Percentiles rank a stretch among this genome's conserved stretches.
These are phyloP conservation scores for Populus hybrid DNA, from an alignment of 441 rosid genomes.

Conservation along the genomic window DNA sequence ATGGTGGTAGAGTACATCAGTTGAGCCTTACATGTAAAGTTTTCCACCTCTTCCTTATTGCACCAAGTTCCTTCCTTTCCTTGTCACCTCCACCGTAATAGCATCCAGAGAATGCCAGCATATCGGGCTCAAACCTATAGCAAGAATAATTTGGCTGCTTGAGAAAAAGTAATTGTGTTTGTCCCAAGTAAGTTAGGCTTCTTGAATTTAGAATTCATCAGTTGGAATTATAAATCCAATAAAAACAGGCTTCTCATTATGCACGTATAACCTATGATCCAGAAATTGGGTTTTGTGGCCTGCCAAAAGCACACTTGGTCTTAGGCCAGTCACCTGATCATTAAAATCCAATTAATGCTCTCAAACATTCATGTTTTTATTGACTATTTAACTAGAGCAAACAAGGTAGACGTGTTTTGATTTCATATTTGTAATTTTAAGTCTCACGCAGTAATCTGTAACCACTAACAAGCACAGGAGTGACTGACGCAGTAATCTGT, in stretches of 20 bases:
- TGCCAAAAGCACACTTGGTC: background rate
- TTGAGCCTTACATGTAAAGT: constrained; percentile 71
- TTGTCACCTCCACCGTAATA: constrained; percentile 87
- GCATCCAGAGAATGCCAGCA: constrained; percentile 96
- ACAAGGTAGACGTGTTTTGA: background rate
- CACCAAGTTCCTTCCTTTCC: constrained; percentile 74
- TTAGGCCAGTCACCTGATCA: background rate
- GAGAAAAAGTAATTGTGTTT: too few species aligned
- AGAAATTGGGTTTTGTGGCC: background rate
- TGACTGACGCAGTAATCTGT: background rate
- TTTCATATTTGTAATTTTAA: background rate
- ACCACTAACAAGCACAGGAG: background rate
- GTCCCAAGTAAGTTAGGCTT: background rate
- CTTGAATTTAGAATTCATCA: background rate
- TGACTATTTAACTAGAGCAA: background rate
- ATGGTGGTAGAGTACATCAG: background rate
- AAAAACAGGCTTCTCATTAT: background rate
- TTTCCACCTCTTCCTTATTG: constrained; percentile 93
- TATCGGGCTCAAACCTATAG: constrained; percentile 94
- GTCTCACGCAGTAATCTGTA: too few species aligned
- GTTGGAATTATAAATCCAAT: background rate
- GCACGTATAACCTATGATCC: background rate
- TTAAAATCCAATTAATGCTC: background rate
- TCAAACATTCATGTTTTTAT: background rate
- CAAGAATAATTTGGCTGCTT: constrained; percentile 17